Base-by-base conservation (phyloP, 768 basidiomycete genomes). In the Trametes elegans region DNA sequence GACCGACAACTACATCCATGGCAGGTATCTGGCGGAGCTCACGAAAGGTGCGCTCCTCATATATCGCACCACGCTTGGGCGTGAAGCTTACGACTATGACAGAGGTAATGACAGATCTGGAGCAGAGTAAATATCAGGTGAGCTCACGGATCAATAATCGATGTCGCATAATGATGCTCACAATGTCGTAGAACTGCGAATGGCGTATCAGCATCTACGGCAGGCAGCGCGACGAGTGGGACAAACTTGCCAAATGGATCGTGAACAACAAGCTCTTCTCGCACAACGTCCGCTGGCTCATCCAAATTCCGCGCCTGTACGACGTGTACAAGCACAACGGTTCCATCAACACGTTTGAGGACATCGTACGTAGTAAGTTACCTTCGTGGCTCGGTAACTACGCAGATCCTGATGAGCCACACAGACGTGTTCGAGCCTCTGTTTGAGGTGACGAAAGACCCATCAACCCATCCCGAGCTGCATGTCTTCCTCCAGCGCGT, bases 201-300 rank as follows among this genome's bases (percentile, higher is more conserved):
- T 99, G 97, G 93, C 84, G 97, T 5, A 80, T 98, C 53, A 96
- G 93, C 59, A 90, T 99, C 58, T 99, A 98, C 62, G 97, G 95
- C 3, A 83, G 93, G 53, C 80, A 78, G 2, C 61, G 70, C 10
- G 78, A 83, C 54, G 97, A 99, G 73, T 99, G 97, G 97, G 97
- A 98, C 76, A 98, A 98, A 66, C 77, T 99, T 6, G 97, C 97
- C 16, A 89, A 87, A 76, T 99, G 97, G 97, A 85, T 99, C 53
- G 84, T 97, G 68, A 80, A 90, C 67, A 83, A 98, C 76, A 93
- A 96, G 69, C 77, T 98, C 5, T 90, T 80, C 70, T 98, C 95
- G 3, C 95, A 98, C 71, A 98, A 99, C 66, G 93, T 98, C 34
- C 84, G 97, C 49, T 98, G 97, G 97, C 83, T 98, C 53, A 88